phyloP scores from a whole-genome alignment of 2,329 filamentous ascomycete genomes.

The Escovopsis weberi region DNA sequence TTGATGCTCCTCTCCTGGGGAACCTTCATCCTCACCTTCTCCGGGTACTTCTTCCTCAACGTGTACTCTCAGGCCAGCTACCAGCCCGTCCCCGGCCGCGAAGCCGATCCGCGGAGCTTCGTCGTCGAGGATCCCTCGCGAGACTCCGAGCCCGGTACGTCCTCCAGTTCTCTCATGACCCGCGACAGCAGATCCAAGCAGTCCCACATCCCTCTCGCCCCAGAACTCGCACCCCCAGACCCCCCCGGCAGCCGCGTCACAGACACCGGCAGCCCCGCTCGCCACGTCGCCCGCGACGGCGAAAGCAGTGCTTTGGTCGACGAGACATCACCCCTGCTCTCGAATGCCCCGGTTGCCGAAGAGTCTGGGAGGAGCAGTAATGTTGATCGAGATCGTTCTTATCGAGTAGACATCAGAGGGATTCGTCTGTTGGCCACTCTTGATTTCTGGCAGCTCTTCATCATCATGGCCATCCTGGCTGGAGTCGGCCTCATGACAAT shows the following conservation, averaged over 20 bases:
- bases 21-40: constrained; percentile 59
- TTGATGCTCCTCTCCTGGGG: constrained; percentile 67
- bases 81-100: constrained; percentile 33
- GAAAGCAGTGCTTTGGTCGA: constrained; percentile 34
- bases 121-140: neutral
- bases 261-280: neutral
- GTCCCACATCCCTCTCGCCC: neutral
- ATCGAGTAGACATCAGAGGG: constrained; percentile 83
- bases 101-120: constrained; percentile 6
- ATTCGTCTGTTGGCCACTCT: constrained; percentile 53
- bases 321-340: constrained; percentile 73
- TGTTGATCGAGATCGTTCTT: constrained; percentile 60
- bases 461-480: constrained; percentile 76
- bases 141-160: constrained; percentile 6
- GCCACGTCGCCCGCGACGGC: constrained; percentile 2
- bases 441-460: constrained; percentile 86
- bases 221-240: neutral
- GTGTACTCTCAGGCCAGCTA: constrained; percentile 48
- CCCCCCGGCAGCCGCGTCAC: constrained; percentile 8
- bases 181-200: neutral
- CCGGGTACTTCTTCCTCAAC: constrained; percentile 73
- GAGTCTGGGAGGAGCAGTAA: constrained; percentile 42
- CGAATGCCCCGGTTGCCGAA: constrained; percentile 39
- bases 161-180: neutral
- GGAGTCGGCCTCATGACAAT: constrained; percentile 97